phyloP scores from a whole-genome alignment of 805 yeast species.

The Yarrowia sp. region DNA sequence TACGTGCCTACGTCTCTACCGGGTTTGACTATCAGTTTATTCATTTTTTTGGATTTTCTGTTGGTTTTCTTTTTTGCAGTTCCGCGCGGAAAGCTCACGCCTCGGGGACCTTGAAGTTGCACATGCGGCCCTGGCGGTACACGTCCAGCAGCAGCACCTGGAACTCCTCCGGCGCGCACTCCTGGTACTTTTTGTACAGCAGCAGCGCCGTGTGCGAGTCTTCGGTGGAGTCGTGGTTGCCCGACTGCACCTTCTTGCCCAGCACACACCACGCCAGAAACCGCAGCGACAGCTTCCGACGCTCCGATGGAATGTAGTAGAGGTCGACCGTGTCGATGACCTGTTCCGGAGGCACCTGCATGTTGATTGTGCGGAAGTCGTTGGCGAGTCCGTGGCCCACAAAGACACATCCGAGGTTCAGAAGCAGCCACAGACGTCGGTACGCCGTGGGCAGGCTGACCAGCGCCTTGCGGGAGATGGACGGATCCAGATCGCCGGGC shows the following conservation, averaged over 20 bases:
- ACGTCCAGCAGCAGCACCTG: constrained; percentile 62
- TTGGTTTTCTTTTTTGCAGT: too few species aligned
- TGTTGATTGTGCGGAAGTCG: constrained; percentile 90
- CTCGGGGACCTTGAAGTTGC: constrained; percentile 41
- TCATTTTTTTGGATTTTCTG: constrained; percentile 21
- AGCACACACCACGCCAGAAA: constrained; percentile 80
- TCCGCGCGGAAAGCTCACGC: neutral
- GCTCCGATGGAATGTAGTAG: constrained; percentile 69
- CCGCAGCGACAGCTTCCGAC: constrained; percentile 77
- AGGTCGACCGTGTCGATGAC: constrained; percentile 86
- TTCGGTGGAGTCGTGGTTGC: constrained; percentile 95
- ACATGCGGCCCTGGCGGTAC: constrained; percentile 47
- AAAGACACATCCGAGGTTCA: constrained; percentile 85
- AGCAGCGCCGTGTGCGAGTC: constrained; percentile 87
- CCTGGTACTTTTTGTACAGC: constrained; percentile 69
- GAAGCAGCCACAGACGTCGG: constrained; percentile 81
- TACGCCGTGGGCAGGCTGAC: constrained; percentile 82
- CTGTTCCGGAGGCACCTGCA: constrained; percentile 80
- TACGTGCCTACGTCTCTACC: neutral
- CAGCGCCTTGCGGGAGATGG: constrained; percentile 59
- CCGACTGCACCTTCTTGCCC: constrained; percentile 75
- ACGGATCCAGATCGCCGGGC: constrained; percentile 81
- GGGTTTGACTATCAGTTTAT: constrained; percentile 24
- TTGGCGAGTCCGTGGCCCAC: constrained; percentile 92
- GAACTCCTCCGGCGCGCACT: constrained; percentile 56